Evolutionary conservation across 805 yeast species (phyloP), one percentile per base, ranked within the genome.

Genomic region (Sugiyamaella qingdaonensis): DNA sequence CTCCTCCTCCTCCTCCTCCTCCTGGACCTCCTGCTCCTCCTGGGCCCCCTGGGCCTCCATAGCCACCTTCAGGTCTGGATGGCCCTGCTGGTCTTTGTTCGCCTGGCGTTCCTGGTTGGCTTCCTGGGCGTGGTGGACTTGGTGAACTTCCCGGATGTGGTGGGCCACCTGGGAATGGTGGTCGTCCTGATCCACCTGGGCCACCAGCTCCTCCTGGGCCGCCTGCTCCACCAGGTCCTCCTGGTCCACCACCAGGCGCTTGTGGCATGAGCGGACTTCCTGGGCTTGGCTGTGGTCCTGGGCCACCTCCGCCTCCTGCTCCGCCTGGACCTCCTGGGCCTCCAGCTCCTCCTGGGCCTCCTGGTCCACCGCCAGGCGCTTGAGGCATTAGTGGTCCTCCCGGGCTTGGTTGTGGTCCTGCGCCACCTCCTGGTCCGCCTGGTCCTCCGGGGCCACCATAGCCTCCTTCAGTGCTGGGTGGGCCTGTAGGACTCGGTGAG

Each of bases 1-100:
- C 29, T 16, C 50, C 45, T 21, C 51, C 47, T 13, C 42, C 35
- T 2, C 54, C 51, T 18, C 18, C 19, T 4, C 54, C 52, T 35
- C 54, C 54, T 16, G 44, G 13, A 7, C 51, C 54, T 10, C 48
- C 44, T 13, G 37, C 33, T n/a, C 48, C 42, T 16, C 48, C 52
- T 10, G 39, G 7, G 9, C 34, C 48, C 10, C 54, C 54, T n/a
- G 16, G 19, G 7, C 53, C 53, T 48, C 51, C 51, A 21, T 7
- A 21, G 16, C 44, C 33, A 14, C 34, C 45, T 27, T 34, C 45
- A 16, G 44, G 19, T 21, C 45, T 21, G 9, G 7, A n/a, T 34
- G 46, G 13, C 33, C 42, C 51, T 16, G 34, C 18, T 19, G 45
- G 53, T 10, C 19, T 14, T 4, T 11, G 18, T 16, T 33, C 52